Base-by-base conservation (phyloP, 805 yeast species). In the Metschnikowia dekortorum region DNA sequence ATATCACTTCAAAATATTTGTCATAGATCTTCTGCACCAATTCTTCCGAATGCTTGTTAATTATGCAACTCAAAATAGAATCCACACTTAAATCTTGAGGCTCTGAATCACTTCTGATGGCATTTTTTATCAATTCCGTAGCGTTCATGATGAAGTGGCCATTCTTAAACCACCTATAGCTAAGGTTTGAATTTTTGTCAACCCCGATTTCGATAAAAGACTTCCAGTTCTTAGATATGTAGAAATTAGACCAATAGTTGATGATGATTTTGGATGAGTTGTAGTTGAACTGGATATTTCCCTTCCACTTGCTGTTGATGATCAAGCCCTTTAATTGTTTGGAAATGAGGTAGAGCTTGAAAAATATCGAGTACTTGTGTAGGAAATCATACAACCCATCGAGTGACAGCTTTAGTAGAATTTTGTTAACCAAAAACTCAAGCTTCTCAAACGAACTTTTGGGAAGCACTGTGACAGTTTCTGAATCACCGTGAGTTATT, bases 131-230 rank as follows among this genome's bases (percentile, higher is more conserved):
- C 28, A 35, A 28, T 14, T 44, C 39, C 18, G 46, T 35, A 8
- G 46, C 46, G 10, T 31, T 29, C 28, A 14, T 29, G 13, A 44
- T 44, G 47, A 75, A 70, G 26, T 63, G 62, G 1, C 85, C 85
- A 56, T 84, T 83, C 53, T 79, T 79, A 54, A 75, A 77, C 91
- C 91, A 85, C 51, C 82, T 71, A 58, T 79, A 78, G 30, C 76
- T 76, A 30, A 85, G 65, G 32, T 76, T 71, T 54, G 77, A 71
- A 26, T 66, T 62, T 30, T 62, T 65, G 56, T 75, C 78, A n/a
- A 83, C 67, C 0, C 88, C 87, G 46, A 86, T 76, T 54, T 84
- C 87, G 32, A 85, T 72, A 40, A 76, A 75, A 2, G 85, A 81
- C 43, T 73, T 73, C 59, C 76, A 73, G 44, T 74, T 69, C 32